Evolutionary conservation across 768 basidiomycete genomes (phyloP).

Genomic region (Tylopilus plumbeoviolaceoides): DNA sequence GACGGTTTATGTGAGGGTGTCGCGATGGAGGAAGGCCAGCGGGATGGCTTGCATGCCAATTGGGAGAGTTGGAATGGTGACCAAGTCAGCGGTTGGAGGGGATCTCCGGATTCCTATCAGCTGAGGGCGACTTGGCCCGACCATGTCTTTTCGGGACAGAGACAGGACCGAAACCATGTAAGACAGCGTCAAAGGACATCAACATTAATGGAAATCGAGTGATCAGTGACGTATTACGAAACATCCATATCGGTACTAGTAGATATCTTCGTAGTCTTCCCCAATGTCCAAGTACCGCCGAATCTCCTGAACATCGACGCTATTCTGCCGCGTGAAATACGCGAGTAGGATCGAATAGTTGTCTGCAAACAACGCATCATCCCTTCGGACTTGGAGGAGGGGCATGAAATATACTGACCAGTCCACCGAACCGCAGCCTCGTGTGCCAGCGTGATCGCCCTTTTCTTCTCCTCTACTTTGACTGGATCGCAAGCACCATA

Average conservation of each 20-base stretch:
- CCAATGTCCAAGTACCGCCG: slow-evolving; percentile 61
- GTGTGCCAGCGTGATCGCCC: slow-evolving; percentile 70
- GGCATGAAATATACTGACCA: slow-evolving; percentile 46
- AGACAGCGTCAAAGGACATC: not conserved
- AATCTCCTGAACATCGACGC: slow-evolving; percentile 57
- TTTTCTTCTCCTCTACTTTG: slow-evolving; percentile 71
- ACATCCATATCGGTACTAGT: slow-evolving; percentile 24
- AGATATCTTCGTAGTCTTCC: slow-evolving; percentile 78
- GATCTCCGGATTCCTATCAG: slow-evolving; percentile 11
- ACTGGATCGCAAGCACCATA: slow-evolving; percentile 85
- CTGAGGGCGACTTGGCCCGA: slow-evolving; percentile 16
- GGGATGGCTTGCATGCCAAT: slow-evolving; percentile 2
- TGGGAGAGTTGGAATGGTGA: slow-evolving; percentile 21
- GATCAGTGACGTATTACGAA: slow-evolving; percentile 16
- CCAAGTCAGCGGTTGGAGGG: not conserved
- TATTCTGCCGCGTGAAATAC: slow-evolving; percentile 61
- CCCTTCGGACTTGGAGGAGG: not conserved
- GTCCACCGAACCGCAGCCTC: slow-evolving; percentile 89
- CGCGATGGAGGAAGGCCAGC: not conserved
- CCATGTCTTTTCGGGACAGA: slow-evolving; percentile 21
- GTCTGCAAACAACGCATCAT: slow-evolving; percentile 38
- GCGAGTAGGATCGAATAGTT: slow-evolving; percentile 65
- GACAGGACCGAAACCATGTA: not conserved
- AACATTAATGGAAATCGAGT: slow-evolving; percentile 5
- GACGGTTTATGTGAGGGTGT: not conserved